Percentiles rank a stretch among this genome's conserved stretches.
phyloP scores from a whole-genome alignment of 192 early-diverging fungal genomes.

The Podila minutissima region DNA sequence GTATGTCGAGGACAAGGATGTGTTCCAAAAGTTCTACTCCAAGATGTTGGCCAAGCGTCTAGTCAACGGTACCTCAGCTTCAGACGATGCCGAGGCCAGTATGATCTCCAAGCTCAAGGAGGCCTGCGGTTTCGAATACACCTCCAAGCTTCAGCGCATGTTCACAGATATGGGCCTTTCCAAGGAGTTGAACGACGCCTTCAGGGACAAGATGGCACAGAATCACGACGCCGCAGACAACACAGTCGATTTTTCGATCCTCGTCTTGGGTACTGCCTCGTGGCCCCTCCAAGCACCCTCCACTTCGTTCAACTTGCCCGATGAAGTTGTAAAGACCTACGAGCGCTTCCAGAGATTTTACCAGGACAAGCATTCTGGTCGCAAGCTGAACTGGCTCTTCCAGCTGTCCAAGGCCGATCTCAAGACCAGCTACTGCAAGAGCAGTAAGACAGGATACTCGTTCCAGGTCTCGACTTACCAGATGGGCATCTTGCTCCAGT shows the following conservation, averaged over 20 bases:
- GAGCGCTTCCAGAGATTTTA: conserved; percentile 91
- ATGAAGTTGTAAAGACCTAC: conserved; percentile 86
- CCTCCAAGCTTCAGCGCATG: conserved; percentile 94
- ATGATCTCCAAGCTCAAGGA: conserved; percentile 96
- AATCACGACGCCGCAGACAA: conserved; percentile 40
- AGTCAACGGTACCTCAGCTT: conserved; percentile 88
- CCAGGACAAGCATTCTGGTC: conserved; percentile 86
- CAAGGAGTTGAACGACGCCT: conserved; percentile 88
- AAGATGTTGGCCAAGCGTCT: conserved; percentile 94
- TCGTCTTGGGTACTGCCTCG: conserved; percentile 86
- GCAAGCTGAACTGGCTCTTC: conserved; percentile 96
- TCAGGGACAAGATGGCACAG: conserved; percentile 69
- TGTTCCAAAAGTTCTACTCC: conserved; percentile 98
- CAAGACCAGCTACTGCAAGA: conserved; percentile 88
- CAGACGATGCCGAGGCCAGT: conserved; percentile 90
- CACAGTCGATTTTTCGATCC: conserved; percentile 81
- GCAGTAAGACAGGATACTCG: conserved; percentile 77
- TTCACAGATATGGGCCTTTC: conserved; percentile 94
- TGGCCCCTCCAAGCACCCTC: conserved; percentile 91
- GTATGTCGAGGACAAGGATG: conserved; percentile 97
- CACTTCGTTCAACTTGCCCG: conserved; percentile 86
- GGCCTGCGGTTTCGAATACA: conserved; percentile 96
- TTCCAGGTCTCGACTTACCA: conserved; percentile 91
- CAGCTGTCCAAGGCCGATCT: conserved; percentile 92
- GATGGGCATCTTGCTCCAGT: conserved; percentile 93